Evolutionary conservation across 805 yeast species (phyloP).

Genomic region (Zygotorulaspora sp.): DNA sequence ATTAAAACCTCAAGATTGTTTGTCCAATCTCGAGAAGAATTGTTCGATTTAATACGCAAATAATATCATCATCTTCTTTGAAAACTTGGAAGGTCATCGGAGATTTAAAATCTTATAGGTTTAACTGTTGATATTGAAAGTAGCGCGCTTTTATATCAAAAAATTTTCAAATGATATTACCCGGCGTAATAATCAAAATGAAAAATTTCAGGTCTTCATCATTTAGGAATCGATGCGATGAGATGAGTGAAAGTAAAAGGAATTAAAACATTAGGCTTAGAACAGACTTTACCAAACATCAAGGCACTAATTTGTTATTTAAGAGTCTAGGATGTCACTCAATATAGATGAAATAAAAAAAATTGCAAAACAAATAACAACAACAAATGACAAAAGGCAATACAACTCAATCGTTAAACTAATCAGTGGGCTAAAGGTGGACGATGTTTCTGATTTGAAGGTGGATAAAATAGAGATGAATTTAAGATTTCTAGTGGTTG

Average conservation of each 20-base stretch:
- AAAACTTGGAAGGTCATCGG: conserved; percentile 39
- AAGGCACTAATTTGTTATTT: too few relatives aligned
- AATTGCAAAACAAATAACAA: conserved; percentile 27
- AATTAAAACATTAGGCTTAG: too few relatives aligned
- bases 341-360: conserved; percentile 28
- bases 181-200: conserved; percentile 2
- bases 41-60: conserved; percentile 36
- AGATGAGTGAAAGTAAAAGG: too few relatives aligned
- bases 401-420: conserved; percentile 33
- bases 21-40: conserved; percentile 28
- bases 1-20: conserved; percentile 31
- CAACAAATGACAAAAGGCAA: conserved; percentile 28
- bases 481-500: conserved; percentile 29
- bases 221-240: conserved; percentile 19
- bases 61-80: conserved; percentile 36
- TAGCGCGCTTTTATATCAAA: conserved; percentile 4
- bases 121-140: too few relatives aligned
- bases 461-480: conserved; percentile 22
- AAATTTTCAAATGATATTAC: conserved; percentile 1
- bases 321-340: conserved; percentile 12
- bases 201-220: conserved; percentile 8
- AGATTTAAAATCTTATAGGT: too few relatives aligned
- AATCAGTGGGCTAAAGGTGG: conserved; percentile 20
- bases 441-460: conserved; percentile 6
- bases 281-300: too few relatives aligned